These are phyloP conservation scores for Mycena floridula DNA, from an alignment of 768 basidiomycete genomes.

Conservation along the genomic window DNA sequence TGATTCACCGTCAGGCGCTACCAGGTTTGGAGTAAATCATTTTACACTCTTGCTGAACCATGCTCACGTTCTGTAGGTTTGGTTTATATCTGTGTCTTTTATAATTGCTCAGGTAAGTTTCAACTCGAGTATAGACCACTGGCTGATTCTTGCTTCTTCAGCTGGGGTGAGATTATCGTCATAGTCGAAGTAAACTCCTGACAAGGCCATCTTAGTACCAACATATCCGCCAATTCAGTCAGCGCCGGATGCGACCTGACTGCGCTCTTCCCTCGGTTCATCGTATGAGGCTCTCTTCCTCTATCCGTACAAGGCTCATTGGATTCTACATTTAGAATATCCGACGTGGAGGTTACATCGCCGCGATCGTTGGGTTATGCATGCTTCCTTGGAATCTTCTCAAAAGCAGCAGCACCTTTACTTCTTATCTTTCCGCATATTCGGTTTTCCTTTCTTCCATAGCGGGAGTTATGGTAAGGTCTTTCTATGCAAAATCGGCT, in stretches of 20 bases:
- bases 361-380: slow-evolving; percentile 69
- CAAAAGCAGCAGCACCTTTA: slow-evolving; percentile 68
- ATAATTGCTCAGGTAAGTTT: slow-evolving; percentile 64
- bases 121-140: too few species aligned
- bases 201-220: slow-evolving; percentile 39
- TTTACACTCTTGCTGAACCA: background rate
- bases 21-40: slow-evolving; percentile 53
- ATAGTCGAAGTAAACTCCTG: too few species aligned
- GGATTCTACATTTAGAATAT: slow-evolving; percentile 49
- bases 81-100: slow-evolving; percentile 76
- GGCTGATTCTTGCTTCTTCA: background rate
- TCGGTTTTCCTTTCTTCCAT: slow-evolving; percentile 79
- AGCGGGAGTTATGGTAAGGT: slow-evolving; percentile 67
- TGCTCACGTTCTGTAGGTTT: slow-evolving; percentile 35
- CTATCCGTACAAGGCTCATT: slow-evolving; percentile 1
- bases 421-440: slow-evolving; percentile 78
- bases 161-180: slow-evolving; percentile 4
- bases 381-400: slow-evolving; percentile 78
- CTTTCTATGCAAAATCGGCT: background rate
- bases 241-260: slow-evolving; percentile 82
- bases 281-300: slow-evolving; percentile 40
- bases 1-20: slow-evolving; percentile 51
- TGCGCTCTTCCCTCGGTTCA: slow-evolving; percentile 68
- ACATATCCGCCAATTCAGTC: slow-evolving; percentile 79
- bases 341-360: slow-evolving; percentile 77